Base-by-base conservation (phyloP, 2,329 filamentous ascomycete genomes). In the Monosporascus sp. region DNA sequence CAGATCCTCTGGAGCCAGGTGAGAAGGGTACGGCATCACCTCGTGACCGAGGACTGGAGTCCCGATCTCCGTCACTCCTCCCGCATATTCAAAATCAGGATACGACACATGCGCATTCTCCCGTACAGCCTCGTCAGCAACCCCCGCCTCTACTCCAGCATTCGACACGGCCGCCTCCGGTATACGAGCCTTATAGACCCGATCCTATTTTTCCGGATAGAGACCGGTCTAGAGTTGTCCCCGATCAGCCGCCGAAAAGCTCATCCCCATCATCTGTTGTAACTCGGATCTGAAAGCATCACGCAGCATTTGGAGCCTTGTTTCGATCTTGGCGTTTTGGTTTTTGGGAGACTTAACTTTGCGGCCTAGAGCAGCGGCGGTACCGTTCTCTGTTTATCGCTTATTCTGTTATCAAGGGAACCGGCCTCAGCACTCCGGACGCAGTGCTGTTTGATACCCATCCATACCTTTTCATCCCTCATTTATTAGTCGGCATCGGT, bases 121-220 rank as follows among this genome's bases (percentile, higher is more conserved):
- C 61, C 26, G 51, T 62, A 51, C 64, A 64, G 43, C 59, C 61
- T 51, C 61, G 63, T 55, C 56, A 59, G 27, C 65, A 63, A 49
- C 56, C 59, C 52, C 56, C 55, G 24, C 54, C 60, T 37, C 62
- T 63, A 46, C 62, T 64, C 43, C 59, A 62, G 52, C 60, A 56
- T 37, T 58, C 61, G 9, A 59, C 61, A 48, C 58, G 60, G 52
- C 61, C 53, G 47, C 31, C 52, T 20, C 61, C 61, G 17, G 20
- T 52, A 11, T 66, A 67, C 53, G 65, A 65, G 26, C 58, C 58
- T 26, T 64, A 63, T 43, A 62, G 64, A 8, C 54, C 62, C 48
- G 67, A 68, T 53, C 67, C 67, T 22, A 68, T 69, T 50, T 69
- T 68, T 38, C 66, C 66, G 26, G 60, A 67, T 51, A 59, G 67